Evolutionary conservation across 2,329 filamentous ascomycete species (phyloP).

Genomic region (Ceratocystis destructans): DNA sequence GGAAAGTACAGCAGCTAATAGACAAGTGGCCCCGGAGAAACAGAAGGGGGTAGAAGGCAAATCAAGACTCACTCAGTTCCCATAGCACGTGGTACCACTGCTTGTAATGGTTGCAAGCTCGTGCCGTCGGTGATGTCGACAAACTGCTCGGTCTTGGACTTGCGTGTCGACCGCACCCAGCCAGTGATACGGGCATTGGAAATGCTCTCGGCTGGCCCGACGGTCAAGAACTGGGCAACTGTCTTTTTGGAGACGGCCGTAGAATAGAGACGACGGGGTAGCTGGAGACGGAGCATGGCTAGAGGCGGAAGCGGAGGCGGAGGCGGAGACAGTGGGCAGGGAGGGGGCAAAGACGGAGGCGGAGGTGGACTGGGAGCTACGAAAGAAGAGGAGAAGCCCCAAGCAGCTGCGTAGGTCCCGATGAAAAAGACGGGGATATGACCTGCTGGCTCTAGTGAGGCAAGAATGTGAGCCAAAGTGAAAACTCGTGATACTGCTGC

Average conservation of each 20-base stretch:
- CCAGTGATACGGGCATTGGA: conserved; percentile 54
- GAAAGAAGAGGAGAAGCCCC: too few species aligned
- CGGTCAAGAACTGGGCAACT: conserved; percentile 40
- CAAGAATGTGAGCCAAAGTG: too few species aligned
- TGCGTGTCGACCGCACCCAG: conserved; percentile 70
- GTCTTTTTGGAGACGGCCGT: conserved; percentile 29
- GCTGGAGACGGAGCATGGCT: neutral
- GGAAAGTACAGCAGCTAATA: neutral
- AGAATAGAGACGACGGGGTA: conserved; percentile 9
- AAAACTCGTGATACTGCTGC: too few species aligned
- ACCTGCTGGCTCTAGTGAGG: too few species aligned
- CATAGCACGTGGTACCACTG: conserved; percentile 57
- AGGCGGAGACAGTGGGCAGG: neutral
- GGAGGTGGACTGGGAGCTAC: neutral
- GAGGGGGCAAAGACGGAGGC: neutral
- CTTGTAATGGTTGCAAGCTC: conserved; percentile 64
- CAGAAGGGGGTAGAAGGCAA: too few species aligned
- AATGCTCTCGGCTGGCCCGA: conserved; percentile 33
- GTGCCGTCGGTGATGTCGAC: conserved; percentile 80
- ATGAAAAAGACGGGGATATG: too few species aligned
- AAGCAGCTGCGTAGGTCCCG: too few species aligned
- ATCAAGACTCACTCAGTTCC: conserved; percentile 51
- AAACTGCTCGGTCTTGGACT: conserved; percentile 75
- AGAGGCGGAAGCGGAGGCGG: neutral
- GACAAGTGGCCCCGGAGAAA: too few species aligned